These are phyloP conservation scores for Rhizopogon sp. DNA, from an alignment of 768 basidiomycete genomes.

Conservation along the genomic window DNA sequence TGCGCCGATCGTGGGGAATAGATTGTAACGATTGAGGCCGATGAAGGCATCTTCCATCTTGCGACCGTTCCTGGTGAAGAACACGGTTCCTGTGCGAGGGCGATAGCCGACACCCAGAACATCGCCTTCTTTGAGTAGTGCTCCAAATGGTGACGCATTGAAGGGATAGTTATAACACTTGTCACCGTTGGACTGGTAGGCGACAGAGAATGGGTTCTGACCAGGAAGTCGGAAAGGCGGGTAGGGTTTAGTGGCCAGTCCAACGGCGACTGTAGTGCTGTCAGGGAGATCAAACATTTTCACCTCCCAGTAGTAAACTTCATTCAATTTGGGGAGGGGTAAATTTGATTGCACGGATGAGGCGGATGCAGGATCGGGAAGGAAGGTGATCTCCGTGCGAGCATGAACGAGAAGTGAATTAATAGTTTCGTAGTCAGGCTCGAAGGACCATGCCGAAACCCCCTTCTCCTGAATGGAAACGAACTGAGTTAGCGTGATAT, in stretches of 20 bases:
- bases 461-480: conserved; percentile 99
- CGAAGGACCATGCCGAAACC: conserved; percentile 98
- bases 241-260: conserved; percentile 95
- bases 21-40: conserved; percentile 84
- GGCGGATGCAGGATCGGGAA: conserved; percentile 91
- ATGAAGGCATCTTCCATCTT: conserved; percentile 96
- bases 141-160: conserved; percentile 78
- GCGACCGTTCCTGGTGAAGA: conserved; percentile 96
- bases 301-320: conserved; percentile 99
- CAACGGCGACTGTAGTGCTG: conserved; percentile 84
- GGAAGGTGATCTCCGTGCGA: conserved; percentile 96
- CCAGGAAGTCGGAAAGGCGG: conserved; percentile 93
- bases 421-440: conserved; percentile 95
- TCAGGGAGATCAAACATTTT: conserved; percentile 98
- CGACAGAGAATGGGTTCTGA: conserved; percentile 79
- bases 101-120: conserved; percentile 95
- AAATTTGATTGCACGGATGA: conserved; percentile 96
- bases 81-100: conserved; percentile 95
- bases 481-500: conserved; percentile 98
- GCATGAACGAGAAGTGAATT: conserved; percentile 91
- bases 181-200: conserved; percentile 95
- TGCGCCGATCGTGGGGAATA: conserved; percentile 96
- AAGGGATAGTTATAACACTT: conserved; percentile 98
- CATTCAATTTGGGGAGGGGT: conserved; percentile 94
- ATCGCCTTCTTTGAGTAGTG: conserved; percentile 86